Evolutionary conservation across 805 yeast genomes (phyloP), one percentile per base, ranked within the genome.

Genomic region (Wickerhamiella spandovensis): DNA sequence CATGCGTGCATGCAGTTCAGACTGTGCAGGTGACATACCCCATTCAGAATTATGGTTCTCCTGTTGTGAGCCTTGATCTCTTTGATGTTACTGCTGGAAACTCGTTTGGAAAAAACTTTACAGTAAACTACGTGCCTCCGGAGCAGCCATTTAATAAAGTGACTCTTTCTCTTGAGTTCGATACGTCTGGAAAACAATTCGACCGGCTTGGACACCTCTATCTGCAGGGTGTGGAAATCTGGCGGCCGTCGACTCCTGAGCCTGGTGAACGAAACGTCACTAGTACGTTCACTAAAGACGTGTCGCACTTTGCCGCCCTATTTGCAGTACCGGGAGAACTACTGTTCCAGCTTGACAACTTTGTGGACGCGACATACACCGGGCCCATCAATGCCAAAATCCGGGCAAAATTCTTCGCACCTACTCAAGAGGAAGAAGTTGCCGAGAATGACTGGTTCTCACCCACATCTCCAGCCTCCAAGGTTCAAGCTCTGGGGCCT

Each of bases 221-320:
- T 57, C 64, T 83, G 30, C 72, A 72, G 51, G 81, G 78, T 22
- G 70, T 74, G 9, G 80, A 81, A 55, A 64, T 83, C 23, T 83
- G 90, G 90, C 74, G 90, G 66, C 79, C 83, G 1, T 78, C 86
- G 3, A 83, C 90, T 1, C 76, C 81, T 13, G 90, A 82, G 62
- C 89, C 89, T 2, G 74, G 74, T 51, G 63, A 79, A 58, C 58
- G 73, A 67, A 61, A 60, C 12, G 56, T 66, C 1, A 74, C 75
- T 5, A 74, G 68, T 54, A 75, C 83, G 20, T 66, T 74, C 47
- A 67, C 72, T 37, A 85, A 83, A 60, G 95, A 86, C 61, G 74
- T 84, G 1, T 72, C 88, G 2, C 63, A 67, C 15, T 84, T 77
- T 59, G 57, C 72, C 9, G 55, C 68, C 0, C 61, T 85, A 28